phyloP scores from a whole-genome alignment of 768 basidiomycete species.

The Daedaleopsis nitida region DNA sequence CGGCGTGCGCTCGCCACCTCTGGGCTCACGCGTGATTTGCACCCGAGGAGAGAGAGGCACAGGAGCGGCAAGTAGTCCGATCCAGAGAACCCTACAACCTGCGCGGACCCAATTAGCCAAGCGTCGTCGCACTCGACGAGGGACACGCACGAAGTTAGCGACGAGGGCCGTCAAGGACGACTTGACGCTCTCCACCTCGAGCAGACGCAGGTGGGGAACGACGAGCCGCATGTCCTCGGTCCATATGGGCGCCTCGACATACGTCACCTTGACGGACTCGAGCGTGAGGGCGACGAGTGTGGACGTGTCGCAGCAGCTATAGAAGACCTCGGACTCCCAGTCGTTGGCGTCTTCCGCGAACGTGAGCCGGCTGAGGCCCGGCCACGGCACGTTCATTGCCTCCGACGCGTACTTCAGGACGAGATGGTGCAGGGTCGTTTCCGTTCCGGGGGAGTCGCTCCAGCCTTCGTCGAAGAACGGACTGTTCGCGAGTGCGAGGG shows the following conservation, averaged over 20 bases:
- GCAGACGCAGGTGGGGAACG: not conserved
- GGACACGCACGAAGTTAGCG: not conserved
- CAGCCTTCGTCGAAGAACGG: not conserved
- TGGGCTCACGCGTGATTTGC: not conserved
- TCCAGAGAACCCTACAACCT: too few relatives aligned
- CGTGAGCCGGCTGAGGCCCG: too few relatives aligned
- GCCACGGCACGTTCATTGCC: too few relatives aligned
- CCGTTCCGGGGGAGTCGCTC: too few relatives aligned
- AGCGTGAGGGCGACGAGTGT: not conserved
- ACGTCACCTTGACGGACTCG: not conserved
- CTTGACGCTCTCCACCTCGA: not conserved
- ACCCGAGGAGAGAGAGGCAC: not conserved
- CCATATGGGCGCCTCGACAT: not conserved
- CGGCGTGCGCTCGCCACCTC: not conserved
- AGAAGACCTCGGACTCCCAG: too few relatives aligned
- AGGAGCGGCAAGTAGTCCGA: not conserved
- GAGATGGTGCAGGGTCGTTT: not conserved
- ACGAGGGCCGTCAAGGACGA: not conserved
- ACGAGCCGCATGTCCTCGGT: not conserved
- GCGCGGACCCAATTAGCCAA: not conserved
- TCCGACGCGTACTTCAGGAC: not conserved
- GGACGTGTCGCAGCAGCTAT: too few relatives aligned
- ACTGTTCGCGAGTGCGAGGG: not conserved
- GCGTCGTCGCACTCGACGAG: not conserved
- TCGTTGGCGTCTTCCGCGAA: too few relatives aligned